Evolutionary conservation across 2,329 filamentous ascomycete species (phyloP).

Genomic region (Mycosphaerelloides madeirae): DNA sequence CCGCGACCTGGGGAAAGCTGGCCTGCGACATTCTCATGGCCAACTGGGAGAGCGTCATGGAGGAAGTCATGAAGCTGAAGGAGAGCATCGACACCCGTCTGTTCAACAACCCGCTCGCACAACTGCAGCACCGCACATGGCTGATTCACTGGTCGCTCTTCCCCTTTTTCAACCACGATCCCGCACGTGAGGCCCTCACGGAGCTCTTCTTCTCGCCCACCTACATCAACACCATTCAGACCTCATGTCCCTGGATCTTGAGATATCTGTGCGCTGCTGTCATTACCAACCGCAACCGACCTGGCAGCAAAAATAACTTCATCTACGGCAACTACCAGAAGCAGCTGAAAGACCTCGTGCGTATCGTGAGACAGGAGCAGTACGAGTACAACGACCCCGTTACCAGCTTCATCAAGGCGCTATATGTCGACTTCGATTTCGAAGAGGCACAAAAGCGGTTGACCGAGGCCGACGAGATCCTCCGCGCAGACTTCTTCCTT

Average conservation of each 20-base stretch:
- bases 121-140: conserved; percentile 95
- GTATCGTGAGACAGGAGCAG: conserved; percentile 91
- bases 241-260: conserved; percentile 91
- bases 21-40: conserved; percentile 91
- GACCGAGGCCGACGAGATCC: conserved; percentile 79
- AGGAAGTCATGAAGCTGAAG: conserved; percentile 85
- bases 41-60: conserved; percentile 91
- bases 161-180: conserved; percentile 97
- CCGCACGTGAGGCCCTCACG: conserved; percentile 81
- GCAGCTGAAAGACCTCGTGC: conserved; percentile 94
- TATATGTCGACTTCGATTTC: conserved; percentile 96
- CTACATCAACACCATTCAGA: conserved; percentile 99
- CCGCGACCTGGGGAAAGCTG: conserved; percentile 96
- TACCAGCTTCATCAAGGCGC: conserved; percentile 91
- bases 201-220: conserved; percentile 95
- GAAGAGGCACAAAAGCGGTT: conserved; percentile 92
- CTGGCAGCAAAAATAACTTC: conserved; percentile 90
- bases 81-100: conserved; percentile 90
- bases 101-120: conserved; percentile 91
- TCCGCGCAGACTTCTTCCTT: conserved; percentile 94
- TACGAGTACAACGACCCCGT: conserved; percentile 97
- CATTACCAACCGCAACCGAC: conserved; percentile 69
- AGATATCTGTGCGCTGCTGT: conserved; percentile 91
- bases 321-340: conserved; percentile 97
- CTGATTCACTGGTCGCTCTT: conserved; percentile 98